Base-by-base conservation (phyloP, 2,329 filamentous ascomycete species). In the Blastomyces silverae region DNA sequence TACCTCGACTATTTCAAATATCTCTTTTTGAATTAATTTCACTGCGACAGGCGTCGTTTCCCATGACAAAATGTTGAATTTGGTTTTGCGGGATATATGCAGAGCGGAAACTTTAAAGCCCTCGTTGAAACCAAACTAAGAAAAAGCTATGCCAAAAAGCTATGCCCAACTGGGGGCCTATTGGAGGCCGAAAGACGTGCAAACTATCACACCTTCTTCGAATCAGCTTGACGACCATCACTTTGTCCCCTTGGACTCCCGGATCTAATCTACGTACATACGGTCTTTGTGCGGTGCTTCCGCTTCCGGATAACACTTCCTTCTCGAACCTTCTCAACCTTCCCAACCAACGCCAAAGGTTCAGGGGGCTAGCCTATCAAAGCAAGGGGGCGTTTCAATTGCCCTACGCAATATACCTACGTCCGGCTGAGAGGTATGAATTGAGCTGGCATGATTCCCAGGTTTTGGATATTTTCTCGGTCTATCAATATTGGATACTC, bases 41-140 rank as follows among this genome's bases (percentile, higher is more conserved):
- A 22, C 7, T 50, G n/a, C 8, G n/a, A 22, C 22, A 22, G 22
- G 48, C 48, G 10, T 25, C 11, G 10, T 52, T 52, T 52, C 48
- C 50, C 15, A 15, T 53, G 50, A 28, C 10, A 53, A 28, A 3
- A 53, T 17, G 50, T 53, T 17, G 50, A 53, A 31, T 17, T 52
- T 28, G 48, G 22, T 52, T 52, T 52, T 53, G 50, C 22, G 50
- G 50, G 50, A 53, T 53, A 53, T 53, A 15, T 53, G 22, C 5
- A 53, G 22, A 13, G 15, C 5, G 28, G 50, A 53, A 53, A 53
- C 50, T 53, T 53, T 53, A 28, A 28, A 22, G n/a, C 13, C n/a
- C n/a, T 22, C 50, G 13, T 7, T 53, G 1, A 2, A 5, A 28
- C 22, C 11, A 31, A 28, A 22, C 50, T 1, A 17, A 37, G 11